Base-by-base conservation (phyloP, 441 rosid species). In the Populus tomentosa region DNA sequence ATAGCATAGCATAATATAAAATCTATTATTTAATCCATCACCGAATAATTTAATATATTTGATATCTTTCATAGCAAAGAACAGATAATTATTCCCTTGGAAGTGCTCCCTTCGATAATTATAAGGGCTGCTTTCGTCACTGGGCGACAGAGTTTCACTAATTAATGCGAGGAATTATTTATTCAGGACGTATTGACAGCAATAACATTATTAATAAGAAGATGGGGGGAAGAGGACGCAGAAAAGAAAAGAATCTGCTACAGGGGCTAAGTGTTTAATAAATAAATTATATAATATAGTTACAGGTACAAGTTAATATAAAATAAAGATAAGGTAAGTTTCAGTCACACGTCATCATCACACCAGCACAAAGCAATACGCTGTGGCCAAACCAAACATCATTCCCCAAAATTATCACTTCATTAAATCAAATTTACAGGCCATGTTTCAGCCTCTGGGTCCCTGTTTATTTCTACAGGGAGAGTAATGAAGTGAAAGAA, bases 351-450 rank as follows among this genome's bases (percentile, higher is more conserved):
- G 4, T 30, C 85, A 53, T 69, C 79, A 71, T 59, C 10, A n/a
- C 64, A 67, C 76, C 76, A 73, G 35, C 72, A 62, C 80, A 62
- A 70, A 67, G 40, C 70, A 75, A 73, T 69, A 76, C 70, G 21
- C 42, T 33, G 21, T 36, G 61, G 79, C 70, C 65, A 77, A 70
- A 32, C 67, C 80, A 59, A 68, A 1, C 73, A 67, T 1, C 70
- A 78, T 69, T 77, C 61, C 64, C 77, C 79, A 24, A 62, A 53
- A 75, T 76, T 50, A 72, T 77, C 77, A 67, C 65, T 77, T 59
- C 23, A 77, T 50, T 40, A 75, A 32, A 81, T 65, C 36, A 61
- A 50, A 61, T 77, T 76, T 71, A 79, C 71, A 74, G 24, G 56
- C 13, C 61, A 26, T 70, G 4, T 35, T 46, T 64, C 42, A 71